Conservation (phyloP, 2,329 filamentous ascomycete genomes). For the Alternaria incomplexa region DNA sequence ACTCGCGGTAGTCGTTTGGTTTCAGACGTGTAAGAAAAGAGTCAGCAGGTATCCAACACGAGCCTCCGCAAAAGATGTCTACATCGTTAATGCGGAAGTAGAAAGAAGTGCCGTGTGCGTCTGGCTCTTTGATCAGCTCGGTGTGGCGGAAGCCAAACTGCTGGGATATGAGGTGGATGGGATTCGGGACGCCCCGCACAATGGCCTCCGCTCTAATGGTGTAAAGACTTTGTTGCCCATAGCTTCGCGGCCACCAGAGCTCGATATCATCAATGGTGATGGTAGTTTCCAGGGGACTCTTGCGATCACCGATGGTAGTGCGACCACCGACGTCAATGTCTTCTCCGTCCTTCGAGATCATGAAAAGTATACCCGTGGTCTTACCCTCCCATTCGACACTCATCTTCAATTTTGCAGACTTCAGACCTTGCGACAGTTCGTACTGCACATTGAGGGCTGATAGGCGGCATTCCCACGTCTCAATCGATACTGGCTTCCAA, state of each 20-base stretch:
- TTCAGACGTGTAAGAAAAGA: slow-evolving; percentile 76
- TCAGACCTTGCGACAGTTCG: slow-evolving; percentile 52
- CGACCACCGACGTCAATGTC: neutral
- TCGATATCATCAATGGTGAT: slow-evolving; percentile 60
- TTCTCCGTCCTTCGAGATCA: neutral
- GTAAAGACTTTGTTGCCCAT: slow-evolving; percentile 76
- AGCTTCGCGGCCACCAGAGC: slow-evolving; percentile 79
- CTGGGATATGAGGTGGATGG: slow-evolving; percentile 1
- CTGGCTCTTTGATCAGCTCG: slow-evolving; percentile 54
- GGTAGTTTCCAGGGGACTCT: slow-evolving; percentile 44
- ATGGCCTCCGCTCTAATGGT: slow-evolving; percentile 50
- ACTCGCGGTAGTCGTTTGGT: slow-evolving; percentile 69
- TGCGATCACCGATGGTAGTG: slow-evolving; percentile 12
- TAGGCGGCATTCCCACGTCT: slow-evolving; percentile 70
- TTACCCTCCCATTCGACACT: neutral
- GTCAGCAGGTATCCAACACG: slow-evolving; percentile 84
- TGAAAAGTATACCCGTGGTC: neutral
- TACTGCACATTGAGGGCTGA: slow-evolving; percentile 69
- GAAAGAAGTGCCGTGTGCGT: slow-evolving; percentile 72
- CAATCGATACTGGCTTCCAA: slow-evolving; percentile 75
- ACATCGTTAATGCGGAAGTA: slow-evolving; percentile 79
- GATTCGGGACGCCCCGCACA: neutral
- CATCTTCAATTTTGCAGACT: neutral
- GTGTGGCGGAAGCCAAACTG: slow-evolving; percentile 66
- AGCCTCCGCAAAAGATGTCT: slow-evolving; percentile 80